A percentile compares a stretch with the other conserved stretches of the same genome.
These are phyloP conservation scores for Verticillium zaregamsianum DNA, from an alignment of 2,329 filamentous ascomycete species.

Conservation along the genomic window DNA sequence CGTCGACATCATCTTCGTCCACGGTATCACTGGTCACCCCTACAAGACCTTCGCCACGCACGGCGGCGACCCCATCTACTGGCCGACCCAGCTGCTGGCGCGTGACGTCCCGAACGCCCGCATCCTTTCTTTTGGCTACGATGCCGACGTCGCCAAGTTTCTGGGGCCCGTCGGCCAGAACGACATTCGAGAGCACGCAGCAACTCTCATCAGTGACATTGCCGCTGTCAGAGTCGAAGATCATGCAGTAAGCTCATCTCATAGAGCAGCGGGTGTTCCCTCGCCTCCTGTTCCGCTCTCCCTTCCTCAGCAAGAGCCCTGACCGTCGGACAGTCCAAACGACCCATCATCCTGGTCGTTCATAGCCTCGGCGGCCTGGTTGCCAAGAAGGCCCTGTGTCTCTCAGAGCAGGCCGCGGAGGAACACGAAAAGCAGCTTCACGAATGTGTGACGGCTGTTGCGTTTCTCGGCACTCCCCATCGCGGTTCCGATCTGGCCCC, in stretches of 20 bases:
- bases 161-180: not conserved
- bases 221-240: not conserved
- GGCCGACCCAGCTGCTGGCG: not conserved
- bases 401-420: not conserved
- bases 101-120: not conserved
- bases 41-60: not conserved
- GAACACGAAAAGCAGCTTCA: not conserved
- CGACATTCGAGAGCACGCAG: not conserved
- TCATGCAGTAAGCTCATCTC: not conserved
- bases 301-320: not conserved
- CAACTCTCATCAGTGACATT: conserved; percentile 1
- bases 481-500: not conserved
- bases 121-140: not conserved
- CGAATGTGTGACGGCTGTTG: not conserved
- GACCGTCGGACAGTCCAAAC: not conserved
- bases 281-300: not conserved
- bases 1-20: not conserved
- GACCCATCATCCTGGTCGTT: not conserved
- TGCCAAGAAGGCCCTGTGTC: not conserved
- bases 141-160: not conserved
- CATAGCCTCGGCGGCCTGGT: not conserved
- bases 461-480: not conserved
- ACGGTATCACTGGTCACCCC: not conserved
- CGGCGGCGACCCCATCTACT: not conserved
- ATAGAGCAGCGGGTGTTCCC: not conserved